phyloP scores from a whole-genome alignment of 805 yeast genomes.

The Monosporozyma servazzii region DNA sequence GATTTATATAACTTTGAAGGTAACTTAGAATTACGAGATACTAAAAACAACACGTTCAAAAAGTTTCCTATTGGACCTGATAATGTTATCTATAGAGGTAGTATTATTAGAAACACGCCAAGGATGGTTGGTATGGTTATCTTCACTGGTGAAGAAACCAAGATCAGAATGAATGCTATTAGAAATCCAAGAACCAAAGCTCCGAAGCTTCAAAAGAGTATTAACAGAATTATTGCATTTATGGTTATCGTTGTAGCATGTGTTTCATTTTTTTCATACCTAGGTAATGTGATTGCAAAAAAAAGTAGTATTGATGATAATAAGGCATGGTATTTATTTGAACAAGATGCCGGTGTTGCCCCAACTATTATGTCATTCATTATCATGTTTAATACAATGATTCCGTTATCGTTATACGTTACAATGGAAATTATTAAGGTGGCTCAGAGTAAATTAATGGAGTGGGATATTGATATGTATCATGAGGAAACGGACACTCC shows the following conservation, averaged over 20 bases:
- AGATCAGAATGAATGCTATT: slow-evolving; percentile 89
- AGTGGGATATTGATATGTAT: slow-evolving; percentile 92
- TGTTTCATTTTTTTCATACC: slow-evolving; percentile 69
- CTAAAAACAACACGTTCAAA: slow-evolving; percentile 30
- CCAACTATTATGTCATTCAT: slow-evolving; percentile 92
- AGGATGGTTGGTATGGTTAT: slow-evolving; percentile 69
- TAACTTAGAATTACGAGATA: slow-evolving; percentile 36
- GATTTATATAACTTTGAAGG: slow-evolving; percentile 93
- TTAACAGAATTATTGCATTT: slow-evolving; percentile 73
- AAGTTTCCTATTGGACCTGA: slow-evolving; percentile 63
- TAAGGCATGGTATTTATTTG: slow-evolving; percentile 63
- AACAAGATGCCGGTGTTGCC: slow-evolving; percentile 72
- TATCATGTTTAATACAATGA: slow-evolving; percentile 94
- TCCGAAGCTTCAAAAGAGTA: slow-evolving; percentile 77
- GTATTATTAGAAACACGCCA: slow-evolving; percentile 76
- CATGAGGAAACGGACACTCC: slow-evolving; percentile 77
- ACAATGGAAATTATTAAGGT: slow-evolving; percentile 94
- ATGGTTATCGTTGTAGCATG: slow-evolving; percentile 78
- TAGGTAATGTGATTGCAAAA: slow-evolving; percentile 56
- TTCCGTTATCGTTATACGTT: slow-evolving; percentile 89
- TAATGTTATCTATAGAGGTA: slow-evolving; percentile 85
- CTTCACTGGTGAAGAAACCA: slow-evolving; percentile 93
- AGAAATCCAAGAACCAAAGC: slow-evolving; percentile 86
- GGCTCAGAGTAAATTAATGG: slow-evolving; percentile 71
- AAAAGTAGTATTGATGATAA: slow-evolving; percentile 28